These are phyloP conservation scores for Mortierella alpina DNA, from an alignment of 192 early-diverging fungal species.

Conservation along the genomic window DNA sequence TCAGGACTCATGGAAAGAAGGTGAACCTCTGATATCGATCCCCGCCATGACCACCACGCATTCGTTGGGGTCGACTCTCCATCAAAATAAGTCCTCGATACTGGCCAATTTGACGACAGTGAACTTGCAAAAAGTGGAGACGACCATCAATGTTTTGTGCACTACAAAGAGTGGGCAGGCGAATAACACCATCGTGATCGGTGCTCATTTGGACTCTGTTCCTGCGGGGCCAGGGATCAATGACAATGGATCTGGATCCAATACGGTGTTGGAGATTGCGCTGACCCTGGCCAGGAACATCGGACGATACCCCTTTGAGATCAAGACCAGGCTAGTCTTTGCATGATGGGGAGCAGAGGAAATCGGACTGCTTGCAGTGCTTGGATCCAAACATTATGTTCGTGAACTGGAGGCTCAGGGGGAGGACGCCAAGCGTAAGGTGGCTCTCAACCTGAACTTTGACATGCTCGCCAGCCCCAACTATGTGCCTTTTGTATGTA, in stretches of 20 bases:
- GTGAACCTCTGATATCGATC: constrained; percentile 69
- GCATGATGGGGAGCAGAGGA: constrained; percentile 83
- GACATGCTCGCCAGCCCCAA: constrained; percentile 82
- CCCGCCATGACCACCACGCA: constrained; percentile 68
- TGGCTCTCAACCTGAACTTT: constrained; percentile 75
- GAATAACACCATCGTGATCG: constrained; percentile 65
- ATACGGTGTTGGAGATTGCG: constrained; percentile 68
- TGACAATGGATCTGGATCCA: constrained; percentile 75
- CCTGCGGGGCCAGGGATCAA: constrained; percentile 76
- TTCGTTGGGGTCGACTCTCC: constrained; percentile 65
- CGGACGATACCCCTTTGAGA: no score
- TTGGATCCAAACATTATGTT: constrained; percentile 70
- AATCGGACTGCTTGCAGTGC: constrained; percentile 73
- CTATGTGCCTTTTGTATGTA: constrained; percentile 65
- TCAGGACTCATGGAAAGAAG: constrained; percentile 71
- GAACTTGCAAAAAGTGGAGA: constrained; percentile 59
- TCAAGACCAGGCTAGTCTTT: constrained; percentile 72
- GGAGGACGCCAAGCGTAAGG: constrained; percentile 54
- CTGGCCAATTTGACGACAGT: constrained; percentile 59
- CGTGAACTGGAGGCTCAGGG: constrained; percentile 56
- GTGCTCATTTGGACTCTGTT: constrained; percentile 77
- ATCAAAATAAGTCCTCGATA: constrained; percentile 31
- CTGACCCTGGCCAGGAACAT: constrained; percentile 58
- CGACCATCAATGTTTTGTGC: constrained; percentile 76
- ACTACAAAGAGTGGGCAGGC: constrained; percentile 58